Base-by-base conservation (phyloP, 2,329 filamentous ascomycete genomes). In the Microsporum ferrugineum region DNA sequence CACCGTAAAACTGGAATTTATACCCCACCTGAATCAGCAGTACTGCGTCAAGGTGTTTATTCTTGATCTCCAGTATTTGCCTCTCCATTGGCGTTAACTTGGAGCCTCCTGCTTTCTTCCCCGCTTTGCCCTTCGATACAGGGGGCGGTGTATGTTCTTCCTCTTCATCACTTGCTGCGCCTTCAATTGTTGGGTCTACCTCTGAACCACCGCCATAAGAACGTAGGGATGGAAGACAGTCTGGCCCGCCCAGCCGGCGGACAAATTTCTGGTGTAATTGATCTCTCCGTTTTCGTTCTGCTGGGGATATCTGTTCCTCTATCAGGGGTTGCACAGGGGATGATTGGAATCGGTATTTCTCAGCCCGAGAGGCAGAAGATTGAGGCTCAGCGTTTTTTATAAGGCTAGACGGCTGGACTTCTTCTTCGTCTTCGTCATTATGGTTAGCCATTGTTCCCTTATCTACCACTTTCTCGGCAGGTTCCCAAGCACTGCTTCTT, bases 1-100 rank as follows among this genome's bases (percentile, higher is more conserved):
- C 92, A 8, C 94, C 94, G 70, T 96, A 96, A 77, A 99, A 96
- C 38, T 88, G 86, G 75, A 95, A 99, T 72, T 99, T 99, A 77
- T 99, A 99, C 58, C 94, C 94, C 6, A 97, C 94, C 72, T 99
- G 92, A 59, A 97, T 86, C 10, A 97, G 88, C 36, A 99, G 80
- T 23, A 99, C 69, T 0, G 92, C 94, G 71, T 97, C 94, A 77
- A 90, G 82, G 71, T 97, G 86, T 67, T 92, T 89, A 63, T 85
- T 82, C 76, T 99, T 99, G 73, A 99, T 95, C 17, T 95, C 91
- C 4, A 99, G 80, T 62, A 96, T 88, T 69, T 97, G 94, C 45
- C 88, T 83, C 72, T 97, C 91, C 85, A 99, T 88, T 0, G 94
- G 94, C 0, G 94, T 99, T 63, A 99, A 82, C 71, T 96, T 96